phyloP scores from a whole-genome alignment of 148 eudicot species.

The Fagopyrum homotropicum region DNA sequence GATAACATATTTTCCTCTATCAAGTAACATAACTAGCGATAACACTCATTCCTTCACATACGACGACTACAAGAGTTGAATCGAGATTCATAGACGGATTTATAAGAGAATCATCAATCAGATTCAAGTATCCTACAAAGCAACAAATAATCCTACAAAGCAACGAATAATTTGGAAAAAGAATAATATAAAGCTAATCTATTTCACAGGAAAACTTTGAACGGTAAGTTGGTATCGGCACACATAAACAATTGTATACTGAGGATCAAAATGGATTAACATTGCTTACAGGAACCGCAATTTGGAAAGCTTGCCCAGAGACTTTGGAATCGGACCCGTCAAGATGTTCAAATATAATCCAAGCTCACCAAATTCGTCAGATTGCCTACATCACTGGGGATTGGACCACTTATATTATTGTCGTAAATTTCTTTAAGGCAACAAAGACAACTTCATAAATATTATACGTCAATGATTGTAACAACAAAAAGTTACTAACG shows the following conservation, averaged over 20 bases:
- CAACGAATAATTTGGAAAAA: no score
- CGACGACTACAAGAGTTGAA: no score
- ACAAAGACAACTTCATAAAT: slow-evolving; percentile 9
- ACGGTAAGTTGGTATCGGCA: slow-evolving; percentile 21
- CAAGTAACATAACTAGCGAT: no score
- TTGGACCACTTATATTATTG: slow-evolving; percentile 79
- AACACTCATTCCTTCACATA: no score
- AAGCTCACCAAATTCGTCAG: slow-evolving; percentile 95
- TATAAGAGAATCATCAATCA: no score
- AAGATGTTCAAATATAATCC: slow-evolving; percentile 90
- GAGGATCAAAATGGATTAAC: slow-evolving; percentile 13
- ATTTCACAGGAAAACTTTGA: no score
- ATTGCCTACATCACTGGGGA: slow-evolving; percentile 89
- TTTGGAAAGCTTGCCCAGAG: slow-evolving; percentile 85
- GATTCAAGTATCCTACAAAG: no score
- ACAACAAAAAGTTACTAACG: neutral
- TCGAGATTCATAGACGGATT: no score
- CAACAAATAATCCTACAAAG: no score
- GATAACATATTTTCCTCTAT: no score
- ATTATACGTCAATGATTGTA: neutral
- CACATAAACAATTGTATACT: neutral
- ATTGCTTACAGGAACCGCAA: slow-evolving; percentile 85
- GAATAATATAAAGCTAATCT: no score
- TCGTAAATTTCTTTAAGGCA: slow-evolving; percentile 84
- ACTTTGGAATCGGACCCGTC: slow-evolving; percentile 76